Evolutionary conservation across 2,329 filamentous ascomycete genomes (phyloP).

Genomic region (Aureobasidium pullulans): DNA sequence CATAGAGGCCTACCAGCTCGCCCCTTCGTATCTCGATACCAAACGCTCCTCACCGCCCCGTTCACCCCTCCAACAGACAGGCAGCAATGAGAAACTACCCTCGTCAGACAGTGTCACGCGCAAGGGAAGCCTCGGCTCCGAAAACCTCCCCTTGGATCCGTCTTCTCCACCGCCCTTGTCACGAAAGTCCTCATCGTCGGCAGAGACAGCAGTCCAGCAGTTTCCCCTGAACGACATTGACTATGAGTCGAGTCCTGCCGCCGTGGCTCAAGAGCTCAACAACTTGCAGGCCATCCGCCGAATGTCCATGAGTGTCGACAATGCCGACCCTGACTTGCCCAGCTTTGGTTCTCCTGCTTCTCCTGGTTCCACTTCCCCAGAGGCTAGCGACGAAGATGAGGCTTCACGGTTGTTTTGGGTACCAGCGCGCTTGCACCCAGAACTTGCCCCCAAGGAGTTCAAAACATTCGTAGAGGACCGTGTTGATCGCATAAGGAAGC

Average conservation of each 20-base stretch:
- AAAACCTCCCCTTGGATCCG: slow-evolving; percentile 9
- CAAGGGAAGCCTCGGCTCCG: slow-evolving; percentile 15
- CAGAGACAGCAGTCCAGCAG: slow-evolving; percentile 30
- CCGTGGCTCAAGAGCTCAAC: slow-evolving; percentile 85
- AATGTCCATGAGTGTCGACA: slow-evolving; percentile 87
- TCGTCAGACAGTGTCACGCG: slow-evolving; percentile 13
- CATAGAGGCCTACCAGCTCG: slow-evolving; percentile 38
- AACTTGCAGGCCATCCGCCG: slow-evolving; percentile 84
- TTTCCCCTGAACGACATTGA: slow-evolving; percentile 76
- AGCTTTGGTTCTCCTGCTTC: slow-evolving; percentile 57
- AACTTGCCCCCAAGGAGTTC: slow-evolving; percentile 91
- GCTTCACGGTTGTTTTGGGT: slow-evolving; percentile 90
- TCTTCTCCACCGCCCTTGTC: slow-evolving; percentile 33
- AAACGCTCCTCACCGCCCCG: slow-evolving; percentile 18
- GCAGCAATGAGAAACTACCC: slow-evolving; percentile 26
- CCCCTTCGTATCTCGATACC: slow-evolving; percentile 20
- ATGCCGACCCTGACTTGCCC: slow-evolving; percentile 65
- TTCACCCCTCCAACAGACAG: slow-evolving; percentile 27
- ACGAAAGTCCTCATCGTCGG: slow-evolving; percentile 25
- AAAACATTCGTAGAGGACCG: slow-evolving; percentile 93
- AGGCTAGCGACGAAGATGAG: slow-evolving; percentile 73
- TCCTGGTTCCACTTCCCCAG: slow-evolving; percentile 58
- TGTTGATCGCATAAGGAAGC: slow-evolving; percentile 79
- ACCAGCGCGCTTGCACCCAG: slow-evolving; percentile 85
- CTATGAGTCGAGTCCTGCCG: slow-evolving; percentile 82